phyloP scores from a whole-genome alignment of 192 early-diverging fungal species.

The Mortierella claussenii region DNA sequence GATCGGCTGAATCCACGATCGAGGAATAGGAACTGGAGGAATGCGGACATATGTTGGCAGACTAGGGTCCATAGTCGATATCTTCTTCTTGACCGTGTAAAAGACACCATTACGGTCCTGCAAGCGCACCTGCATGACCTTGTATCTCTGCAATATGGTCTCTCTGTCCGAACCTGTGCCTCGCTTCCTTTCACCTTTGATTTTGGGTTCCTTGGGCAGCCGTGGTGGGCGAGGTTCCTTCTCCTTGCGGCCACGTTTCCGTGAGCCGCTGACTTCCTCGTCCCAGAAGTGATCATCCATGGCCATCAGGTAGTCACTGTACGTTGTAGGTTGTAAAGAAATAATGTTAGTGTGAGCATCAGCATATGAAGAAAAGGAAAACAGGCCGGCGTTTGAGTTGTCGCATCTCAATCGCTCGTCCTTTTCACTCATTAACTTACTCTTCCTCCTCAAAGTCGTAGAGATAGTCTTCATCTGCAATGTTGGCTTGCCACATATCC shows the following conservation, averaged over 20 bases:
- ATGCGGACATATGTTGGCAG: conserved; percentile 91
- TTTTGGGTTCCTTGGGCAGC: conserved; percentile 52
- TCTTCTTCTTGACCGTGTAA: conserved; percentile 87
- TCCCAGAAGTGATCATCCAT: conserved; percentile 91
- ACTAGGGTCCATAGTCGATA: conserved; percentile 83
- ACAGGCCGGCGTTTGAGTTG: neutral
- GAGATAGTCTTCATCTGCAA: conserved; percentile 72
- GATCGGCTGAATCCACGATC: conserved; percentile 89
- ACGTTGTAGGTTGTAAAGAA: neutral
- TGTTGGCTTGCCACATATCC: conserved; percentile 84
- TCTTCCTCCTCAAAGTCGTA: conserved; percentile 85
- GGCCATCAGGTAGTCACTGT: conserved; percentile 76
- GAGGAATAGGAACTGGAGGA: conserved; percentile 83
- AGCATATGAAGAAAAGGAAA: neutral
- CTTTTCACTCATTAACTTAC: conserved; percentile 61
- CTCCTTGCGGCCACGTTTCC: conserved; percentile 55
- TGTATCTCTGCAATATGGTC: conserved; percentile 82
- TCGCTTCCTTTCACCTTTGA: conserved; percentile 26
- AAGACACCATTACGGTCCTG: conserved; percentile 88
- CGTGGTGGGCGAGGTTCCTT: conserved; percentile 59
- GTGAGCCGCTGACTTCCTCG: conserved; percentile 59
- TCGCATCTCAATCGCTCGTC: too few relatives aligned
- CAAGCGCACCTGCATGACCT: conserved; percentile 87
- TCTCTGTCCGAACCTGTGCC: conserved; percentile 61
- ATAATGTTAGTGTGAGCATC: neutral